Evolutionary conservation across 2,329 filamentous ascomycete genomes (phyloP).

Genomic region (Aspergillus sp.): DNA sequence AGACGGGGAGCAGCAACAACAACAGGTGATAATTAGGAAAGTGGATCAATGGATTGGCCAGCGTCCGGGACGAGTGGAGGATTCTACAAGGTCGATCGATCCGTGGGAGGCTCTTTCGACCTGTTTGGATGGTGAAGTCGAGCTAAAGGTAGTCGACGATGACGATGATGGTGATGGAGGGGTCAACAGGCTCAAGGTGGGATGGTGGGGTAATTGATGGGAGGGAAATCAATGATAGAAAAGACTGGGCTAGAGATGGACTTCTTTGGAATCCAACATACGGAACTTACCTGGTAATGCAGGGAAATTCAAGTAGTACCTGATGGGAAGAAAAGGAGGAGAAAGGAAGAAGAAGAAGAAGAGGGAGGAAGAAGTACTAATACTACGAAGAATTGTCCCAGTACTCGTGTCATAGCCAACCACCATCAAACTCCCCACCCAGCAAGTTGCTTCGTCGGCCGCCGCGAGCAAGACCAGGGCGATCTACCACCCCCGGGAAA

Average conservation of each 20-base stretch:
- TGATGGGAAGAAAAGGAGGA: not conserved
- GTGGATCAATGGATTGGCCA: constrained; percentile 1
- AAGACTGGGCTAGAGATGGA: not conserved
- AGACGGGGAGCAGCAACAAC: constrained; percentile 9
- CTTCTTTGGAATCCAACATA: not conserved
- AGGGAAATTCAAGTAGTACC: not conserved
- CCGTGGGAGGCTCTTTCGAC: not conserved
- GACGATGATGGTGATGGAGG: not conserved
- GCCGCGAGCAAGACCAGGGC: not conserved
- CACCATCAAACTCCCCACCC: not conserved
- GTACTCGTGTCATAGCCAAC: not conserved
- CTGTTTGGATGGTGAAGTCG: not conserved
- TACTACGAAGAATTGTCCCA: not conserved
- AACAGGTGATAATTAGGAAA: not conserved
- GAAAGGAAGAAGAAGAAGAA: not conserved
- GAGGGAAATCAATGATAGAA: not conserved
- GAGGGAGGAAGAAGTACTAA: not conserved
- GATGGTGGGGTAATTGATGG: constrained; percentile 17
- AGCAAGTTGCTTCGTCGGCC: not conserved
- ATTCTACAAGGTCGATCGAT: not conserved
- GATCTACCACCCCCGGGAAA: constrained; percentile 23
- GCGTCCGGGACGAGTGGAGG: not conserved
- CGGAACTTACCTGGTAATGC: constrained; percentile 1
- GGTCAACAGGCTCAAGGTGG: constrained; percentile 9
- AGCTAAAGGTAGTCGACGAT: not conserved